phyloP scores from a whole-genome alignment of 148 eudicot species.

The Rhododendron simsii region DNA sequence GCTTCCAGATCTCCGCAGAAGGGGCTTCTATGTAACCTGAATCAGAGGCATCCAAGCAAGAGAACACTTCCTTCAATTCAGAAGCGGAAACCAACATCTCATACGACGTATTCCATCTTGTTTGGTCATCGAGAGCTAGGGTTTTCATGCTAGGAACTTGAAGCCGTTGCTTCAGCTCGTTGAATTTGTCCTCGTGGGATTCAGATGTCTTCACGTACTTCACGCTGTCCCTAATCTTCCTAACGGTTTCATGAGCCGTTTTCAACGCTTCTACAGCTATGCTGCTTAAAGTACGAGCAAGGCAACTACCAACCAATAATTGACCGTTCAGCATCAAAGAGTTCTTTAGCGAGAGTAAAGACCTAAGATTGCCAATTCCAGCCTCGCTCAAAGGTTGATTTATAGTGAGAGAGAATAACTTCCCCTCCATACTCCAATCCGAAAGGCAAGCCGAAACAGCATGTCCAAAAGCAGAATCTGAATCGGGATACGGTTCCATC shows the following conservation, averaged over 20 bases:
- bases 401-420: constrained; percentile 54
- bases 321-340: constrained; percentile 63
- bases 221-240: constrained; percentile 70
- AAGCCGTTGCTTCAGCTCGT: constrained; percentile 70
- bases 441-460: constrained; percentile 77
- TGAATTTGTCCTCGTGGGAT: constrained; percentile 67
- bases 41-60: constrained; percentile 70
- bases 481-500: constrained; percentile 82
- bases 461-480: constrained; percentile 74
- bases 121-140: constrained; percentile 55
- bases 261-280: constrained; percentile 56
- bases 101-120: constrained; percentile 79
- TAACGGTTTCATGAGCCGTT: constrained; percentile 45
- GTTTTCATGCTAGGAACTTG: constrained; percentile 62
- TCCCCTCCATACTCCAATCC: constrained; percentile 71
- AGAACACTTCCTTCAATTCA: constrained; percentile 72
- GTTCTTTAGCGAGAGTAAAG: constrained; percentile 68
- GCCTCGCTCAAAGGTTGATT: constrained; percentile 50
- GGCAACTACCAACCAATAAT: constrained; percentile 59
- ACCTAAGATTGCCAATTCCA: constrained; percentile 55
- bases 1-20: constrained; percentile 63
- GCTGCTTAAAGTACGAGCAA: constrained; percentile 71
- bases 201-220: constrained; percentile 80
- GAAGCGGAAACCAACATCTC: constrained; percentile 83
- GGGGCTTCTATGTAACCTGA: constrained; percentile 69